Percentiles rank a stretch among this genome's conserved stretches.
Evolutionary conservation across 176 grass and related monocot species (phyloP).

Genomic region (Coix lacrymajobi): DNA sequence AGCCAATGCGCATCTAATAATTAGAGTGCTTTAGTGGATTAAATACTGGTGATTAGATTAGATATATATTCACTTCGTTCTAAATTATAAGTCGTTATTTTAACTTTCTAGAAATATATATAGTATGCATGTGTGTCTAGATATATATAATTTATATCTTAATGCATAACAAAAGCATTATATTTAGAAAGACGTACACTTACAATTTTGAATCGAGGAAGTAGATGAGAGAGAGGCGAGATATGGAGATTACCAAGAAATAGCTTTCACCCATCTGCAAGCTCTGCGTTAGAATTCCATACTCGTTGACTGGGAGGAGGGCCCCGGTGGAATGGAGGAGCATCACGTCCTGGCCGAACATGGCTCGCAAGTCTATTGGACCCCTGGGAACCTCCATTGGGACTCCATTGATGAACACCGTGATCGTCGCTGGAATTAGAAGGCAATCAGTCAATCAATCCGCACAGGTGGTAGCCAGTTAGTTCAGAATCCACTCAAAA

Average conservation of each 20-base stretch:
- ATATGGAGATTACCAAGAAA: slow-evolving; percentile 69
- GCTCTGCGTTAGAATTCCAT: slow-evolving; percentile 77
- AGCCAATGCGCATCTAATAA: background rate
- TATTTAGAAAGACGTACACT: background rate
- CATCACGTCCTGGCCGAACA: slow-evolving; percentile 86
- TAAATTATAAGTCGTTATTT: background rate
- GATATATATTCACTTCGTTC: background rate
- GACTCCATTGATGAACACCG: slow-evolving; percentile 93
- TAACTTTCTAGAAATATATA: background rate
- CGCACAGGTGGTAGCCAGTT: slow-evolving; percentile 1
- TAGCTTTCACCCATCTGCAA: slow-evolving; percentile 94
- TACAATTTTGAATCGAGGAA: background rate
- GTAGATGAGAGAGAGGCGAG: background rate
- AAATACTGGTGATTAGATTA: background rate
- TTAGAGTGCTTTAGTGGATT: background rate
- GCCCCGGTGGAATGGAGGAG: slow-evolving; percentile 67
- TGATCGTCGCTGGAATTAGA: slow-evolving; percentile 78
- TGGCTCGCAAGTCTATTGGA: slow-evolving; percentile 73
- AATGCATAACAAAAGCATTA: background rate
- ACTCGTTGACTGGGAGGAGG: slow-evolving; percentile 81
- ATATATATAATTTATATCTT: background rate
- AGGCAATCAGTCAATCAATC: slow-evolving; percentile 33
- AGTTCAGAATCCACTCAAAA: background rate
- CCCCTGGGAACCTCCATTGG: slow-evolving; percentile 75
- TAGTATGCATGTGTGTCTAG: background rate